Evolutionary conservation across 108 stramenopile species (phyloP).

Genomic region (Skeletonema marinoi): DNA sequence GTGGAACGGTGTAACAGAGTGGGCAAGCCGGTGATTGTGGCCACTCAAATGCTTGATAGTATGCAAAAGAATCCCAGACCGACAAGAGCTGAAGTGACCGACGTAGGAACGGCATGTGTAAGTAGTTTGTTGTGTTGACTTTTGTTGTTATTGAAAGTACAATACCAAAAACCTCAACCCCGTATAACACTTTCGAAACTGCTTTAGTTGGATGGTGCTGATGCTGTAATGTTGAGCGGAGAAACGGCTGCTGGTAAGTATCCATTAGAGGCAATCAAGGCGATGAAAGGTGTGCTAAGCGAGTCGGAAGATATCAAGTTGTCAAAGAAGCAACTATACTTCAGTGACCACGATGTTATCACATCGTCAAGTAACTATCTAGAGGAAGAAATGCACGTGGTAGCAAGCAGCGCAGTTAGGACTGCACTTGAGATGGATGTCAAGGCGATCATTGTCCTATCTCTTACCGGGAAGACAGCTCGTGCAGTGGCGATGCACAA

Average conservation of each 20-base stretch:
- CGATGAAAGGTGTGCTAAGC: conserved; percentile 63
- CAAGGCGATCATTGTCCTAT: conserved; percentile 74
- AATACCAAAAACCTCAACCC: too few relatives aligned
- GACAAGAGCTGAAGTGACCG: conserved; percentile 83
- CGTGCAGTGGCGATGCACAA: conserved; percentile 96
- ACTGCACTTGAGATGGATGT: conserved; percentile 62
- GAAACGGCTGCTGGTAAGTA: conserved; percentile 84
- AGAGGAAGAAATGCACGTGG: conserved; percentile 65
- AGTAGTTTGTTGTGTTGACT: too few relatives aligned
- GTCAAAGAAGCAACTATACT: conserved; percentile 37
- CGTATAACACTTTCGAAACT: neutral
- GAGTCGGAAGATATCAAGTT: conserved; percentile 60
- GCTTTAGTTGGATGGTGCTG: conserved; percentile 76
- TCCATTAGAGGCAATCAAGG: conserved; percentile 58
- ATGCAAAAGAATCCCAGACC: conserved; percentile 23
- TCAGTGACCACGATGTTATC: conserved; percentile 30
- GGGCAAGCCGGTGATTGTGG: conserved; percentile 91
- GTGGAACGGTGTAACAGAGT: conserved; percentile 85
- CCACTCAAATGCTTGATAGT: conserved; percentile 81
- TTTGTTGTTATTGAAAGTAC: too few relatives aligned
- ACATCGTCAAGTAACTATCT: conserved; percentile 36
- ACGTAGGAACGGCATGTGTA: conserved; percentile 79
- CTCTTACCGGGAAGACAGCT: conserved; percentile 93
- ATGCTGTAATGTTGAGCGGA: conserved; percentile 86
- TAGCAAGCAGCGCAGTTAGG: conserved; percentile 59